Base-by-base conservation (phyloP, 345 rosid genomes). In the Boechera retrofracta region DNA sequence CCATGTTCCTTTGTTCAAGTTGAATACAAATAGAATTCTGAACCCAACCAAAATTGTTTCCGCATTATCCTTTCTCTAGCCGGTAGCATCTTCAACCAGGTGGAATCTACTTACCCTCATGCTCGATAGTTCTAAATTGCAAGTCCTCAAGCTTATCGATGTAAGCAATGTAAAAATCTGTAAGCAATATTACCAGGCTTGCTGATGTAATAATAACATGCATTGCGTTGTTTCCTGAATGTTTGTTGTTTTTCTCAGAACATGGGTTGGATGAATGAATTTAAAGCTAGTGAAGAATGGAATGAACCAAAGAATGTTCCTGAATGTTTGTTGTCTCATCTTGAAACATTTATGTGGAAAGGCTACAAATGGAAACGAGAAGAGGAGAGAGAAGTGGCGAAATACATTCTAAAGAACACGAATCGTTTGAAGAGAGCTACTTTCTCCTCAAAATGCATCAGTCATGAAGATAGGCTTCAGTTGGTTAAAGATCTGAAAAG, bases 131-230 rank as follows among this genome's bases (percentile, higher is more conserved):
- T 59, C 28, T 59, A 44, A 35, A 16, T 35, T 59, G 44, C 26
- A 59, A 59, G 64, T 16, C 64, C 64, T 59, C 44, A 59, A 35
- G 64, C 13, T 59, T 28, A n/a, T 59, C 7, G 4, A n/a, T 44
- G 24, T 21, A 21, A 21, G 24, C 24, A 21, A 21, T 21, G 24
- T 21, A 21, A 21, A 21, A 21, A 1, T 21, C 24, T 21, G 45
- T 41, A 41, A 41, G 45, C 45, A 10, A 41, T 10, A 21, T 21
- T 21, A 21, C 24, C 24, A 21, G 24, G 24, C 24, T 21, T 21
- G 9, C 9, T 36, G 7, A 6, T 36, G 7, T 36, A 7, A 35
- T 36, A 36, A 36, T 36, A 36, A 36, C 7, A 36, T 36, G 5
- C 9, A 6, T 36, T 36, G 42, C 10, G 42, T 8, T 39, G 24